Evolutionary conservation across 2,329 filamentous ascomycete species (phyloP).

Genomic region (Cladosporium sp.): DNA sequence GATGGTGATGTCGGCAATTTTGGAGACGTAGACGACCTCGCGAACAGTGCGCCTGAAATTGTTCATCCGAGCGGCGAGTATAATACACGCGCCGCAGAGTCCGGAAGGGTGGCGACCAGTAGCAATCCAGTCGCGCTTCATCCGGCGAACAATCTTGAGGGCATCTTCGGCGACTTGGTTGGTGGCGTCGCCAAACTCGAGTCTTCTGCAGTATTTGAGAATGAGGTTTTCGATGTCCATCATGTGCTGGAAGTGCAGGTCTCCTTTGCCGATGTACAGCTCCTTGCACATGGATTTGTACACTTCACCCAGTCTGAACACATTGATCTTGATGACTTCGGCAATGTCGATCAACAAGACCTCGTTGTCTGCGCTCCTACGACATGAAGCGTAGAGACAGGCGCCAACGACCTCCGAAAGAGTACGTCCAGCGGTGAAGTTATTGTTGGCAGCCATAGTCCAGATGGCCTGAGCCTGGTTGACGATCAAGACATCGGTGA

Average conservation of each 20-base stretch:
- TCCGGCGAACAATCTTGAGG: conserved; percentile 78
- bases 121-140: conserved; percentile 97
- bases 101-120: conserved; percentile 89
- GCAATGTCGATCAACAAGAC: conserved; percentile 95
- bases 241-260: conserved; percentile 52
- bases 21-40: conserved; percentile 97
- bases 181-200: conserved; percentile 81
- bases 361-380: conserved; percentile 71
- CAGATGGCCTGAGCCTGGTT: conserved; percentile 39
- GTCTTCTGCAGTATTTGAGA: conserved; percentile 80
- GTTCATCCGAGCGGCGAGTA: conserved; percentile 95
- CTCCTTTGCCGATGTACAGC: conserved; percentile 56
- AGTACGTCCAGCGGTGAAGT: conserved; percentile 74
- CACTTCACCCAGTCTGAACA: conserved; percentile 84
- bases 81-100: conserved; percentile 87
- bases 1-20: conserved; percentile 90
- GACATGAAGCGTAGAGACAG: conserved; percentile 83
- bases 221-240: conserved; percentile 82
- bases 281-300: conserved; percentile 76
- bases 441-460: conserved; percentile 53
- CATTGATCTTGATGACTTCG: conserved; percentile 77
- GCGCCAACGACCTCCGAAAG: conserved; percentile 84
- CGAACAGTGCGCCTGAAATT: conserved; percentile 90
- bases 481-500: conserved; percentile 25
- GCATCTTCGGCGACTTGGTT: conserved; percentile 85